phyloP scores from a whole-genome alignment of 805 yeast genomes.

The Wickerhamomyces bisporus region DNA sequence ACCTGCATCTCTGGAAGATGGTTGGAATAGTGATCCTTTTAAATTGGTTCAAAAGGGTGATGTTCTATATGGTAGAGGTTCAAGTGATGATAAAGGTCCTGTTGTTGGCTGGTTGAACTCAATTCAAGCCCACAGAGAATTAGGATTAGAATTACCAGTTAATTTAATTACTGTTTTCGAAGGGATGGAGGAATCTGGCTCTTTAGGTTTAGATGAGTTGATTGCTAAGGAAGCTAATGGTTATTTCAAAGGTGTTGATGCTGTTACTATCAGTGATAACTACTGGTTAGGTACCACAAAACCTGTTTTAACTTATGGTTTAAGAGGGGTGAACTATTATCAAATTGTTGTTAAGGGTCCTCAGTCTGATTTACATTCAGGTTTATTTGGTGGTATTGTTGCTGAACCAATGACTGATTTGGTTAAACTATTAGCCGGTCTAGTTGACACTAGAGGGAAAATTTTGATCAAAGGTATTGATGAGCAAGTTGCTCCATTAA shows the following conservation, averaged over 20 bases:
- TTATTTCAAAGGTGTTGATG: slow-evolving; percentile 86
- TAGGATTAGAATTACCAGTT: slow-evolving; percentile 87
- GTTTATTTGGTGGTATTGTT: slow-evolving; percentile 94
- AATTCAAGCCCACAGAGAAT: slow-evolving; percentile 81
- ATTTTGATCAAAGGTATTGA: slow-evolving; percentile 82
- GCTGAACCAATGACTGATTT: slow-evolving; percentile 98
- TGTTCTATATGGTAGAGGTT: slow-evolving; percentile 84
- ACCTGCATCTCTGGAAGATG: slow-evolving; percentile 89
- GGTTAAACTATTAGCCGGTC: slow-evolving; percentile 64
- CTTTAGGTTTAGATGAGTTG: slow-evolving; percentile 82
- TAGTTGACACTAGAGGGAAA: slow-evolving; percentile 79
- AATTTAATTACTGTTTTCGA: slow-evolving; percentile 91
- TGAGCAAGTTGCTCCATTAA: slow-evolving; percentile 94
- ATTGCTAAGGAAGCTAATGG: slow-evolving; percentile 71
- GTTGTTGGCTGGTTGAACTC: slow-evolving; percentile 95
- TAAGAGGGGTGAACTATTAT: slow-evolving; percentile 95
- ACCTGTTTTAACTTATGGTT: slow-evolving; percentile 96
- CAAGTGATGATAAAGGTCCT: slow-evolving; percentile 98
- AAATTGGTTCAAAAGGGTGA: slow-evolving; percentile 61
- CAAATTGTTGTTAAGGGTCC: slow-evolving; percentile 83
- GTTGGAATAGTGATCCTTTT: slow-evolving; percentile 95
- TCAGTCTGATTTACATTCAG: slow-evolving; percentile 94
- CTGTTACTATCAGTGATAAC: slow-evolving; percentile 94
- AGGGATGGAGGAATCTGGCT: slow-evolving; percentile 99
- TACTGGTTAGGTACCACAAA: slow-evolving; percentile 98